These are phyloP conservation scores for Zoysia pacifica DNA, from an alignment of 176 grass and related monocot genomes.

Conservation along the genomic window DNA sequence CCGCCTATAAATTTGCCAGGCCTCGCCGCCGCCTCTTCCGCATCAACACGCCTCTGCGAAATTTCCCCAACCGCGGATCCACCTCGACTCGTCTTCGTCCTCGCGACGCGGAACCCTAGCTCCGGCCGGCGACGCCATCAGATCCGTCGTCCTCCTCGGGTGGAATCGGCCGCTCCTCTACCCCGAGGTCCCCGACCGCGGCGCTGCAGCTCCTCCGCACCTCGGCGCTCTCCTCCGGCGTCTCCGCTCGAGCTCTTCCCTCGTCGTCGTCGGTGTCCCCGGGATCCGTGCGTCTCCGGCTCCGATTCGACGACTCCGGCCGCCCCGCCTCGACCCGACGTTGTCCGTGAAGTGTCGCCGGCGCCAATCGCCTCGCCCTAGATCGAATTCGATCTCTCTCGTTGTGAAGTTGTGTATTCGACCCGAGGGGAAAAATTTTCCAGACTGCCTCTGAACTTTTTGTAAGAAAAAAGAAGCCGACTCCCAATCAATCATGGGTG, in stretches of 20 bases:
- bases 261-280: neutral
- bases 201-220: neutral
- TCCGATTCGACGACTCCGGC: neutral
- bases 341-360: neutral
- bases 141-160: neutral
- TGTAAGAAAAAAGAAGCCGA: slow-evolving; percentile 21
- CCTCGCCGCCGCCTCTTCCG: too few relatives aligned
- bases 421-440: slow-evolving; percentile 7
- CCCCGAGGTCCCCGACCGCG: neutral
- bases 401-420: slow-evolving; percentile 32
- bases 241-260: neutral
- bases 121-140: slow-evolving; percentile 37
- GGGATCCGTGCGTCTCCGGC: slow-evolving; percentile 3
- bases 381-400: slow-evolving; percentile 37
- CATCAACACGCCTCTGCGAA: neutral
- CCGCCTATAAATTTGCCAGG: neutral
- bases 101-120: slow-evolving; percentile 30
- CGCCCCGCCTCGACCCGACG: neutral
- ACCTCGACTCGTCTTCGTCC: neutral
- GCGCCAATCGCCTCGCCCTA: neutral
- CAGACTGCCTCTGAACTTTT: slow-evolving; percentile 18
- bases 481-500: slow-evolving; percentile 43
- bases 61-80: neutral
- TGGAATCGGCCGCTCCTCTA: neutral
- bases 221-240: neutral